A percentile compares a stretch with the other conserved stretches of the same genome.
These are phyloP conservation scores for Ogataea pilisensis DNA, from an alignment of 805 yeast species.

Conservation along the genomic window DNA sequence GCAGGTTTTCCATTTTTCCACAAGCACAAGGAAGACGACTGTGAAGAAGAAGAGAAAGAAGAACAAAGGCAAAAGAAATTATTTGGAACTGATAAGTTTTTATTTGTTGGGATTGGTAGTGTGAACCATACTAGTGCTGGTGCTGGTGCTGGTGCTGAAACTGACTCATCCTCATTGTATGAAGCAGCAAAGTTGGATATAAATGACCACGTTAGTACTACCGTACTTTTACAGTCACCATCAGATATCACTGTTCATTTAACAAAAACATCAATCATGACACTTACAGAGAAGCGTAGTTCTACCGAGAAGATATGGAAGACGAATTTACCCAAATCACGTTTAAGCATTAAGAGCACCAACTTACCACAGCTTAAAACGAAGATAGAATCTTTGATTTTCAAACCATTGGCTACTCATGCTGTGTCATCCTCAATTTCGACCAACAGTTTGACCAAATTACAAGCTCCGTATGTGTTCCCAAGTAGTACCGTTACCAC, in stretches of 20 bases:
- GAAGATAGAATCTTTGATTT: no score
- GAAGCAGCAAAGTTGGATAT: no score
- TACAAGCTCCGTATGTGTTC: no score
- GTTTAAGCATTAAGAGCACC: no score
- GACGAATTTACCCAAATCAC: no score
- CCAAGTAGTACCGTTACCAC: no score
- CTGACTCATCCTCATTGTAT: neutral
- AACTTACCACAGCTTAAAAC: no score
- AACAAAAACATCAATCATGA: conserved; percentile 1
- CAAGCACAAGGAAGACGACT: conserved; percentile 12
- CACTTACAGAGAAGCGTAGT: neutral
- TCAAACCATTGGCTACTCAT: no score
- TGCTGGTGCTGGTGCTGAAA: neutral
- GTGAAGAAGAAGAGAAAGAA: conserved; percentile 14
- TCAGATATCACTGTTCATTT: conserved; percentile 1
- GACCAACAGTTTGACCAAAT: no score
- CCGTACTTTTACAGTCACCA: neutral
- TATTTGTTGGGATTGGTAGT: conserved; percentile 28
- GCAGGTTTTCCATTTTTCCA: conserved; percentile 12
- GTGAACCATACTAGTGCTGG: conserved; percentile 5
- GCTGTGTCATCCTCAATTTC: no score
- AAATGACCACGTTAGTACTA: no score
- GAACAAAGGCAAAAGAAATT: conserved; percentile 9
- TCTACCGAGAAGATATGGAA: no score
- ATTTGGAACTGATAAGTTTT: conserved; percentile 23